Percentiles rank a stretch among this genome's conserved stretches.
Conservation (phyloP, 768 basidiomycete genomes). For the Cystofilobasidium macerans region DNA sequence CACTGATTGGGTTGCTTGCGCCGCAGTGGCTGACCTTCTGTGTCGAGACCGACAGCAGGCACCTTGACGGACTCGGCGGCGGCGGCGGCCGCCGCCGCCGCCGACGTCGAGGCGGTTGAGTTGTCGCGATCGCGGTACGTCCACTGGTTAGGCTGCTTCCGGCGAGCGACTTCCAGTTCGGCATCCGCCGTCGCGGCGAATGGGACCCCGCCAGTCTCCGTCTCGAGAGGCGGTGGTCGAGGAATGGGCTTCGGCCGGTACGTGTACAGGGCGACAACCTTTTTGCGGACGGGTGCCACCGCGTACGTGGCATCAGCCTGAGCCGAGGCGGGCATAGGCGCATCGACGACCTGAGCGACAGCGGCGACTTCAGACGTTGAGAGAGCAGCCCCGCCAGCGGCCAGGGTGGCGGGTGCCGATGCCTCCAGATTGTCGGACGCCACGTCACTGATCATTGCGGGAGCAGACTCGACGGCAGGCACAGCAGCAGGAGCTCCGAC, state of each 20-base stretch:
- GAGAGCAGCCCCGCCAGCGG: too few species aligned
- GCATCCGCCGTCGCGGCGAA: background rate
- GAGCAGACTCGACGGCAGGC: too few species aligned
- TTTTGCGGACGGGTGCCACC: background rate
- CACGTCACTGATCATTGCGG: too few species aligned
- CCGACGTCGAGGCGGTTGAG: background rate
- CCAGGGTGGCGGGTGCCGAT: too few species aligned
- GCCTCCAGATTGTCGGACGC: too few species aligned
- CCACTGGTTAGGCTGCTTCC: slow-evolving; percentile 1
- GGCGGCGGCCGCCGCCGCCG: background rate
- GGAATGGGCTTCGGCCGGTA: background rate
- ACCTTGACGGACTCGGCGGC: too few species aligned
- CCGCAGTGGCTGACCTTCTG: background rate
- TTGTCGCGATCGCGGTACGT: background rate
- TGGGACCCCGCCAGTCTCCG: background rate
- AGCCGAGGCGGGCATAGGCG: too few species aligned
- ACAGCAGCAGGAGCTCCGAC: too few species aligned
- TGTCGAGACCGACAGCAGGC: background rate
- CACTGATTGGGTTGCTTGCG: background rate
- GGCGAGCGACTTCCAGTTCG: background rate
- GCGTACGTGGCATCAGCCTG: background rate
- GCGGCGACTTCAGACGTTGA: background rate
- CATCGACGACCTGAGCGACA: background rate
- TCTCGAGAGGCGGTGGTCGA: background rate
- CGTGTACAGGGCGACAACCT: background rate